These are phyloP conservation scores for Endogone sp. DNA, from an alignment of 192 early-diverging fungal genomes.

Conservation along the genomic window DNA sequence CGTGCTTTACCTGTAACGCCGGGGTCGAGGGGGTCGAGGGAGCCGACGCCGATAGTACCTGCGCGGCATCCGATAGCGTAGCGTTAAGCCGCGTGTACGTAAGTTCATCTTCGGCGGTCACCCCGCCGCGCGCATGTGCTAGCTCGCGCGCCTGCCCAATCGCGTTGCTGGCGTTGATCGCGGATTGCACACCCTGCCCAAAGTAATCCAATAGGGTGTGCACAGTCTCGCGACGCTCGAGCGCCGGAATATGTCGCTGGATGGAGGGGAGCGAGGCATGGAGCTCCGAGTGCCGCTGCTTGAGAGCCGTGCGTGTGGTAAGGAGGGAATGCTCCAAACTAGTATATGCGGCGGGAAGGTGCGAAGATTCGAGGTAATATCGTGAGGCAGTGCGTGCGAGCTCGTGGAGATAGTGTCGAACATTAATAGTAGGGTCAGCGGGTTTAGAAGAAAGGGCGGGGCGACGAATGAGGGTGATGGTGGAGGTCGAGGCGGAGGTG, in stretches of 20 bases:
- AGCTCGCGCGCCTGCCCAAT: too few species aligned
- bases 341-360: not conserved
- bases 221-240: not conserved
- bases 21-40: not conserved
- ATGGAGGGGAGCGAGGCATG: not conserved
- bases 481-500: not conserved
- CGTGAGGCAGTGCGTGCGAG: not conserved
- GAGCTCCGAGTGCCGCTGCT: not conserved
- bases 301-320: not conserved
- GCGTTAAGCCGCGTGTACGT: not conserved
- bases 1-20: not conserved
- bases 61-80: too few species aligned
- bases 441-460: not conserved
- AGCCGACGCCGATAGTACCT: too few species aligned
- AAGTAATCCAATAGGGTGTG: not conserved
- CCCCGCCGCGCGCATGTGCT: too few species aligned
- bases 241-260: not conserved
- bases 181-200: not conserved
- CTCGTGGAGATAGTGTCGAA: not conserved
- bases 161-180: not conserved
- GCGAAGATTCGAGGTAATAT: not conserved
- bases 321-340: not conserved
- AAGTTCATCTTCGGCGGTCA: not conserved
- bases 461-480: too few species aligned
- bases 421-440: not conserved